phyloP scores from a whole-genome alignment of 2,329 filamentous ascomycete genomes.

The Fusarium drepaniforme region DNA sequence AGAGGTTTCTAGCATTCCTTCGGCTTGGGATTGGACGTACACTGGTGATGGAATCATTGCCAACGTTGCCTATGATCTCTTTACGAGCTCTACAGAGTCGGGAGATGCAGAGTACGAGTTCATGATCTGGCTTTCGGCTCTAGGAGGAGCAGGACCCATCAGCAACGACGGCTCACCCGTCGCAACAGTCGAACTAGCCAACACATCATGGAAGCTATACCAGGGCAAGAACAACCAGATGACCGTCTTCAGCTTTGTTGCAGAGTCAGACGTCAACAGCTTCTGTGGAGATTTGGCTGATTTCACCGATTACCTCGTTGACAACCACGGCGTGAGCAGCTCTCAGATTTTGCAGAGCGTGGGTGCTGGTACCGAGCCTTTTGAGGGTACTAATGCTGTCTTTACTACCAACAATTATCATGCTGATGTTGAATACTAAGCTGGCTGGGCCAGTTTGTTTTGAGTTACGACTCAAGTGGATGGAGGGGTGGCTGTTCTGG shows the following conservation, averaged over 20 bases:
- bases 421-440: conserved; percentile 11
- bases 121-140: conserved; percentile 41
- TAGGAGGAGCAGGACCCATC: conserved; percentile 41
- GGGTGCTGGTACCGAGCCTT: conserved; percentile 68
- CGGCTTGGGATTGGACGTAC: conserved; percentile 56
- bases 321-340: conserved; percentile 58
- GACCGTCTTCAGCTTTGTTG: conserved; percentile 68
- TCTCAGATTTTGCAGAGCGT: conserved; percentile 66
- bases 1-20: conserved; percentile 48
- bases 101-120: conserved; percentile 59
- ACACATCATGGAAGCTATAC: conserved; percentile 66
- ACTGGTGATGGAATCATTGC: conserved; percentile 61
- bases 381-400: conserved; percentile 57
- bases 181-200: conserved; percentile 65
- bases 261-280: conserved; percentile 53
- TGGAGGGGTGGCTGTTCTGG: background rate
- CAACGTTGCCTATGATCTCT: conserved; percentile 71
- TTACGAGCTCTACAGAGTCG: conserved; percentile 61
- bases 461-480: background rate
- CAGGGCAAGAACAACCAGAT: conserved; percentile 67
- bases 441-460: background rate
- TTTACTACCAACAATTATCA: conserved; percentile 34
- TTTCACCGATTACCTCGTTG: conserved; percentile 68
- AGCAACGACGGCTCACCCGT: conserved; percentile 63
- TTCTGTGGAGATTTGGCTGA: conserved; percentile 68